These are phyloP conservation scores for Diaporthe sp. DNA, from an alignment of 2,329 filamentous ascomycete species.

Conservation along the genomic window DNA sequence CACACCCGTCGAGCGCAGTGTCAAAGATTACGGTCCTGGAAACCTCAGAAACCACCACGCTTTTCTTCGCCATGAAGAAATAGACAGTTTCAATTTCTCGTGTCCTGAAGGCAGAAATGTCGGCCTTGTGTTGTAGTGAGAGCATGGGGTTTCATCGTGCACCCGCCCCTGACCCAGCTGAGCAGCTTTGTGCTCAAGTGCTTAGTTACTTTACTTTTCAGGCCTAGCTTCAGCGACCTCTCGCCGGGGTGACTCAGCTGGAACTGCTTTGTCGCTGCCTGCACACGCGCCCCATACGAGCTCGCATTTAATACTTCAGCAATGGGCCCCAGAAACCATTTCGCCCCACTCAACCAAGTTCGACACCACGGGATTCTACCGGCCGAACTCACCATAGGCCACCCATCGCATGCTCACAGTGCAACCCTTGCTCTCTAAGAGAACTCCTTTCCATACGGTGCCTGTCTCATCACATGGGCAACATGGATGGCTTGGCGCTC, in stretches of 20 bases:
- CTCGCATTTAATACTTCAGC: background rate
- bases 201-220: background rate
- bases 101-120: background rate
- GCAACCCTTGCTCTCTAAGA: background rate
- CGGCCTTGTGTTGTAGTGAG: background rate
- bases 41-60: background rate
- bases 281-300: too few relatives aligned
- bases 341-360: too few relatives aligned
- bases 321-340: background rate
- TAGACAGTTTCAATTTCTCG: background rate
- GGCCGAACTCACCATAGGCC: too few relatives aligned
- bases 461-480: background rate
- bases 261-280: background rate
- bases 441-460: background rate
- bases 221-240: slow-evolving; percentile 22
- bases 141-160: slow-evolving; percentile 1
- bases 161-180: background rate
- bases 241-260: slow-evolving; percentile 14
- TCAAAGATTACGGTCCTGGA: background rate
- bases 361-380: background rate
- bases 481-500: background rate
- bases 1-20: background rate
- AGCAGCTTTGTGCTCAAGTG: slow-evolving; percentile 14
- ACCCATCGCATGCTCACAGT: too few relatives aligned
- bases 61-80: background rate